Conservation (phyloP, 345 rosid genomes). For the Syzygium oleosum region DNA sequence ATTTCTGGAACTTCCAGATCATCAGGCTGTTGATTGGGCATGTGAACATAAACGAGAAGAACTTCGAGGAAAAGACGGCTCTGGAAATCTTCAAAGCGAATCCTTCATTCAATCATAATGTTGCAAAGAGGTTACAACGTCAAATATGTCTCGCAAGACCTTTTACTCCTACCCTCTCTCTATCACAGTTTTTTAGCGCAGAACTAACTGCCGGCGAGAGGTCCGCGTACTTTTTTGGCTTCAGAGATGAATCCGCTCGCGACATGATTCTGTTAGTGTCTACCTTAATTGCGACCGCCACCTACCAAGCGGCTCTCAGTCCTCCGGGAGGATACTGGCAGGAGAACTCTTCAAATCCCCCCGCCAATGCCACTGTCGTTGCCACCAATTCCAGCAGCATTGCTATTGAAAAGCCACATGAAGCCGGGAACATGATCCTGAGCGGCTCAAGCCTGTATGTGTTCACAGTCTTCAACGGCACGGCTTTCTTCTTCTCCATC, state of each 20-base stretch:
- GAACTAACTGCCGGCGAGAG: neutral
- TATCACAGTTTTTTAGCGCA: neutral
- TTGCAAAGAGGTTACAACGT: neutral
- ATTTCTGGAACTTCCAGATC: neutral
- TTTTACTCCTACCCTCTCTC: neutral
- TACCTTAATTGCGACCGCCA: neutral
- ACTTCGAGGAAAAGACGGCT: neutral
- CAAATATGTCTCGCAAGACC: neutral
- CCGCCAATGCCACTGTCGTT: neutral
- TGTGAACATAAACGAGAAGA: neutral
- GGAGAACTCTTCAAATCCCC: neutral
- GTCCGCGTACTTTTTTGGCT: neutral
- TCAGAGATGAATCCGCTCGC: neutral
- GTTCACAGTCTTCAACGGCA: neutral
- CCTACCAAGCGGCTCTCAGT: neutral
- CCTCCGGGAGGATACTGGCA: neutral
- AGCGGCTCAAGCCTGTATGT: neutral
- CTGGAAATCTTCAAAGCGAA: neutral
- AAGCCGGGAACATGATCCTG: neutral
- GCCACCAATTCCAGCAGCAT: neutral
- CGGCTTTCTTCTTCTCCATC: neutral
- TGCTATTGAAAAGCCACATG: neutral
- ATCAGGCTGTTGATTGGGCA: neutral
- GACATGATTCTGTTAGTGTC: neutral
- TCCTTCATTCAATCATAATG: rapidly evolving